phyloP scores from a whole-genome alignment of 228 moss, liverwort and hornwort species.

The Sphagnum fallax region DNA sequence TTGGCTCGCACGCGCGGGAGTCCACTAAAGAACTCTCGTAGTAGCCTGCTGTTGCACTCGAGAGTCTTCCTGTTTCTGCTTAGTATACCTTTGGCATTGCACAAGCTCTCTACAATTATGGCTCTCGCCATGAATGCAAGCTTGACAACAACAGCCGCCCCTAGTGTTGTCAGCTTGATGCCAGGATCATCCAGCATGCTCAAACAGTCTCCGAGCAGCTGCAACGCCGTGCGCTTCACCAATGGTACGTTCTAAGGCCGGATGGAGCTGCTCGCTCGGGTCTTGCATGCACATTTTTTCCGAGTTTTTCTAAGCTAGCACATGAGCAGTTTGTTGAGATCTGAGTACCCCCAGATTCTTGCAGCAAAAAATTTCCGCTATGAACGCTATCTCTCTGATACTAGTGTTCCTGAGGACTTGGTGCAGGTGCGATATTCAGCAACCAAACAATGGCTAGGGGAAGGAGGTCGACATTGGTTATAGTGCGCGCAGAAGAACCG shows the following conservation, averaged over 20 bases:
- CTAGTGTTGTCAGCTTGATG: slow-evolving; percentile 8
- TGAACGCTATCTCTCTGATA: not conserved
- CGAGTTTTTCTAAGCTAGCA: not conserved
- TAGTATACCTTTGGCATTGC: too few species aligned
- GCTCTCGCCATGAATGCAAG: slow-evolving; percentile 17
- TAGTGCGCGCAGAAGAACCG: slow-evolving; percentile 24
- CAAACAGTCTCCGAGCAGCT: slow-evolving; percentile 1
- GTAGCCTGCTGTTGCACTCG: too few species aligned
- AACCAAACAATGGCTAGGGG: too few species aligned
- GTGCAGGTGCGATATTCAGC: not conserved
- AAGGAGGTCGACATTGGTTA: not conserved
- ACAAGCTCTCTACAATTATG: slow-evolving; percentile 5
- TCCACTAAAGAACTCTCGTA: too few species aligned
- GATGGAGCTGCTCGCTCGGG: not conserved
- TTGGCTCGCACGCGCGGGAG: too few species aligned
- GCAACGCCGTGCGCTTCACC: slow-evolving; percentile 13
- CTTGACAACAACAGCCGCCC: slow-evolving; percentile 12
- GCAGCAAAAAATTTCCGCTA: not conserved
- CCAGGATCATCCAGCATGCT: not conserved
- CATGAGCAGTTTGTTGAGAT: not conserved
- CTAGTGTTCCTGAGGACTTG: not conserved
- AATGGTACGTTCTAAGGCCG: slow-evolving; percentile 6
- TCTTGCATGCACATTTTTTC: not conserved
- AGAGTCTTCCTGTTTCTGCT: too few species aligned
- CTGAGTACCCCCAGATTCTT: not conserved